A percentile compares a stretch with the other conserved stretches of the same genome.
phyloP scores from a whole-genome alignment of 2,329 filamentous ascomycete species.

The Bipolaris victoriae region DNA sequence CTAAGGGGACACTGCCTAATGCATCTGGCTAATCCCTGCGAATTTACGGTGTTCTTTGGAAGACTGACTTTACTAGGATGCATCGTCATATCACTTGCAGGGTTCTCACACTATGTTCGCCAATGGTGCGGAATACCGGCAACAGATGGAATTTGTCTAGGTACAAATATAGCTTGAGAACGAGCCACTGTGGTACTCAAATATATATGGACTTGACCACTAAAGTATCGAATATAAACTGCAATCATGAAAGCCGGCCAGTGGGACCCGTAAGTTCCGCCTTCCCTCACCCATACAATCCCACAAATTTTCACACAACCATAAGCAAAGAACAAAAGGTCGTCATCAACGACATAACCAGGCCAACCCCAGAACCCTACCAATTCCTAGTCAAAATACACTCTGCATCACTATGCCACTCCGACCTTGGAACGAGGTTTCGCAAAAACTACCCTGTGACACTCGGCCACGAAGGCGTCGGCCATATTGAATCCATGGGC shows the following conservation, averaged over 20 bases:
- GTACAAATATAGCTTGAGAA: background rate
- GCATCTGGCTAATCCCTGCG: background rate
- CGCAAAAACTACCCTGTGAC: constrained; percentile 41
- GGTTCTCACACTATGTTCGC: too few species aligned
- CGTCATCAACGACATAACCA: constrained; percentile 38
- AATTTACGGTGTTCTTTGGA: too few species aligned
- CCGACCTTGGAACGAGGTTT: constrained; percentile 34
- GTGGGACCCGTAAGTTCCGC: constrained; percentile 10
- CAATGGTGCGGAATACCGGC: too few species aligned
- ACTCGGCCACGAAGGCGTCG: constrained; percentile 57
- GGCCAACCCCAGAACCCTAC: constrained; percentile 27
- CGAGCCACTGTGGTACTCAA: background rate
- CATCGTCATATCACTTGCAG: constrained; percentile 1
- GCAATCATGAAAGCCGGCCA: constrained; percentile 14
- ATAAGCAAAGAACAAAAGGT: constrained; percentile 36
- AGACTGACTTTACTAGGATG: background rate
- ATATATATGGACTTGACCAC: too few species aligned
- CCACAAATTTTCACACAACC: background rate
- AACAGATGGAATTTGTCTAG: background rate
- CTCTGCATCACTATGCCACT: constrained; percentile 42
- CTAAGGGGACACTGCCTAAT: background rate
- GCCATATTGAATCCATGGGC: constrained; percentile 50
- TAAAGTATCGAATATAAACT: background rate
- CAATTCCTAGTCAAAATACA: constrained; percentile 42
- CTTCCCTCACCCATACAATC: background rate